Evolutionary conservation across 2,329 filamentous ascomycete species (phyloP), one percentile per base, ranked within the genome.

Genomic region (Shiraia sp.): DNA sequence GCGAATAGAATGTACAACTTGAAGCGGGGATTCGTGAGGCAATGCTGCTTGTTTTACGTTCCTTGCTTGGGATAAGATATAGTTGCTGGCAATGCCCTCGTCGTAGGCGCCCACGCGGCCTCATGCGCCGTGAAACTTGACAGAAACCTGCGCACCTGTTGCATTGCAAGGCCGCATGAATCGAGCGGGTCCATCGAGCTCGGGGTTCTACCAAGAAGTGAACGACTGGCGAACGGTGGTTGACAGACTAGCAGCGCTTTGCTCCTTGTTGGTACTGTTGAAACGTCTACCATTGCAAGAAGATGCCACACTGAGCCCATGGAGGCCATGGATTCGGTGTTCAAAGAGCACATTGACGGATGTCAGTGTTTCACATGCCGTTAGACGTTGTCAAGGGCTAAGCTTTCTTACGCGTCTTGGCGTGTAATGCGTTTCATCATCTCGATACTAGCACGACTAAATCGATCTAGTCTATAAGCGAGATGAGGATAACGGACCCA

Each of bases 281-380:
- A 14, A 12, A 16, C 13, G 16, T 30, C 19, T 8, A 22, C 19
- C 19, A 22, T 8, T 22, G 8, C 4, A 22, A 22, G 8, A 5
- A 8, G 8, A 8, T 22, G 8, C 4, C 19, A 22, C 19, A 22
- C 19, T 22, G 19, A 8, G 19, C 4, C 8, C 4, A 26, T 19
- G 15, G 15, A 10, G 12, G 35, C 14, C 10, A 16, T 34, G 26
- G 15, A 15, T 31, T 28, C 39, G 38, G 32, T 29, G 30, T 40
- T 15, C n/a, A n/a, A n/a, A n/a, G n/a, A n/a, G n/a, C n/a, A n/a
- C n/a, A n/a, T n/a, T n/a, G n/a, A n/a, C n/a, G 32, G 47, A 36
- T 54, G 51, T 57, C 50, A 49, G 42, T 46, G 59, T 62, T 60
- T 62, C 57, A 59, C 22, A 32, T 40, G 33, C 19, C 32, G 32